Conservation (phyloP, 768 basidiomycete genomes). For the Tricholoma bakamatsutake region DNA sequence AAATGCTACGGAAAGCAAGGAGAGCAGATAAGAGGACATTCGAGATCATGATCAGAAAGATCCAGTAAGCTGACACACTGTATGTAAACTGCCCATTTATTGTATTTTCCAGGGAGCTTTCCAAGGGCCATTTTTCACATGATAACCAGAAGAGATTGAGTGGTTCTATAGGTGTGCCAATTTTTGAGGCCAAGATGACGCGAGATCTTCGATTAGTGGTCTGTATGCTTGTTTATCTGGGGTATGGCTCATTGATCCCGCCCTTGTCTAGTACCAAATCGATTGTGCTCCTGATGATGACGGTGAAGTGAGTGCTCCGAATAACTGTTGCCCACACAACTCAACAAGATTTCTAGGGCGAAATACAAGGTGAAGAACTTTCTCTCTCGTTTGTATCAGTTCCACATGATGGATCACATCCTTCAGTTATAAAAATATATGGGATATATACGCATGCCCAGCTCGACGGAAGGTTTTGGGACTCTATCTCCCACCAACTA, state of each 20-base stretch:
- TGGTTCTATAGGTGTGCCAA: conserved; percentile 9
- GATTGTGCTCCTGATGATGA: conserved; percentile 11
- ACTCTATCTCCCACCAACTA: background rate
- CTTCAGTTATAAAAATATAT: conserved; percentile 10
- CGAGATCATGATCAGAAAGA: conserved; percentile 57
- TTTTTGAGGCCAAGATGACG: conserved; percentile 14
- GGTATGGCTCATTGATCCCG: background rate
- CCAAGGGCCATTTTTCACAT: conserved; percentile 23
- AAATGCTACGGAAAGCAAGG: conserved; percentile 41
- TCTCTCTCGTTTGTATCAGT: background rate
- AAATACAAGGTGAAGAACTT: conserved; percentile 8
- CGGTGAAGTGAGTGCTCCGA: background rate
- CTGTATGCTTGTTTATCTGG: background rate
- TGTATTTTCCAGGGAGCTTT: conserved; percentile 49
- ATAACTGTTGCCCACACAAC: background rate
- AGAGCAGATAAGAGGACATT: conserved; percentile 42
- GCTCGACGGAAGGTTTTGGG: background rate
- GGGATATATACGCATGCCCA: conserved; percentile 6
- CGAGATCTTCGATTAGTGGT: conserved; percentile 12
- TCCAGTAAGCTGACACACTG: conserved; percentile 37
- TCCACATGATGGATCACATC: too few relatives aligned
- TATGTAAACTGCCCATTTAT: background rate
- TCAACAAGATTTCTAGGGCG: conserved; percentile 3
- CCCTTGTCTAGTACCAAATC: conserved; percentile 10
- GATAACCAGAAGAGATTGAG: conserved; percentile 12